Percentiles rank a stretch among this genome's conserved stretches.
These are phyloP conservation scores for Verticillium nonalfalfae DNA, from an alignment of 2,329 filamentous ascomycete species.

Conservation along the genomic window DNA sequence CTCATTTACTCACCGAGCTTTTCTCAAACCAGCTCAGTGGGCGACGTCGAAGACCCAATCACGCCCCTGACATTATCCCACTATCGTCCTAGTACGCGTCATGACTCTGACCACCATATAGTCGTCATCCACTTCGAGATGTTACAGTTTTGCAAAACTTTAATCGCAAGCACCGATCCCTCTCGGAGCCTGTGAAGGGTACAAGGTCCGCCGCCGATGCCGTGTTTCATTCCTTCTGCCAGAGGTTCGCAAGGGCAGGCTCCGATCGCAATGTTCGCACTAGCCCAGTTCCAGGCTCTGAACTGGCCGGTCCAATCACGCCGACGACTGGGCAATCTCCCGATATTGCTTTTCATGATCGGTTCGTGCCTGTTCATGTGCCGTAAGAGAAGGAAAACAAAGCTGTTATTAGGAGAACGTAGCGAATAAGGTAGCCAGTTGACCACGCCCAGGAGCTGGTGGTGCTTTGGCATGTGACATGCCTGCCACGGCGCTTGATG, in stretches of 20 bases:
- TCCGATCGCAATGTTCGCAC: neutral
- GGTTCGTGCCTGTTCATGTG: no score
- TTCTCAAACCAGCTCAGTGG: neutral
- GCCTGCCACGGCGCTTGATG: no score
- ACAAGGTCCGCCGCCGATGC: neutral
- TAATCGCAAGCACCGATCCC: neutral
- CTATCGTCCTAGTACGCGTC: neutral
- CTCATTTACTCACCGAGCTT: neutral
- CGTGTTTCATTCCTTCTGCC: neutral
- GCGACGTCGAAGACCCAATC: neutral
- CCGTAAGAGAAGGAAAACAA: no score
- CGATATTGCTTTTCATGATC: no score
- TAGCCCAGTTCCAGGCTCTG: neutral
- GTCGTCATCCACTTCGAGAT: neutral
- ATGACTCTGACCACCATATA: neutral
- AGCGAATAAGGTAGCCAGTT: no score
- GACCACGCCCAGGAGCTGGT: no score
- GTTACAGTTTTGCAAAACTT: neutral
- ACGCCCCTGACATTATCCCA: neutral
- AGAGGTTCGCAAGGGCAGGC: neutral
- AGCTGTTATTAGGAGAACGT: no score
- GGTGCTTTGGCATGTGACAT: no score
- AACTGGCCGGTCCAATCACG: no score
- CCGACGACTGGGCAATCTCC: no score
- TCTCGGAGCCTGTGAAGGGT: neutral